These are phyloP conservation scores for Zymoseptoria pseudotritici DNA, from an alignment of 2,329 filamentous ascomycete species.

Conservation along the genomic window DNA sequence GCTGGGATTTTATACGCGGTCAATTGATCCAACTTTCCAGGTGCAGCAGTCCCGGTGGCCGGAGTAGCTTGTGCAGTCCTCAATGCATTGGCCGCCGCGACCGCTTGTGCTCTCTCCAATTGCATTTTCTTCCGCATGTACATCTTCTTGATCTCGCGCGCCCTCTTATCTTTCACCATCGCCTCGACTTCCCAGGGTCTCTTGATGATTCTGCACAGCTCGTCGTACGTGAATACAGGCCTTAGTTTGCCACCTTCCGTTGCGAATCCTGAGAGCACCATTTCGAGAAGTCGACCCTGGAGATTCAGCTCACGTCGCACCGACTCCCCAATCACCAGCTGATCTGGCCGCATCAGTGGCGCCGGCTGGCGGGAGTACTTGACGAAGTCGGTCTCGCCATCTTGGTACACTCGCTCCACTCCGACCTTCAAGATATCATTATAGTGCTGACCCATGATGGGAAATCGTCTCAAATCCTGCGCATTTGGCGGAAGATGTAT, in stretches of 20 bases:
- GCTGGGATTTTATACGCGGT: background rate
- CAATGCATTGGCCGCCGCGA: background rate
- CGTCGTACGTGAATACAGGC: background rate
- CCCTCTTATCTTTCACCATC: background rate
- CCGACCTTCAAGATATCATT: background rate
- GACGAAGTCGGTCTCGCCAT: background rate
- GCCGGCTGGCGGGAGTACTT: background rate
- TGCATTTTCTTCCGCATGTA: background rate
- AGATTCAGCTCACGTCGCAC: constrained; percentile 47
- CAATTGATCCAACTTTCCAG: background rate
- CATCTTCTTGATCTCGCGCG: background rate
- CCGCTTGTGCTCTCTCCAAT: background rate
- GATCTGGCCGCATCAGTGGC: background rate
- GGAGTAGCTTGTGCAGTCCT: background rate
- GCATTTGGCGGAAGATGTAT: background rate
- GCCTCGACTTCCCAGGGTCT: background rate
- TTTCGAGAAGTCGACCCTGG: constrained; percentile 46
- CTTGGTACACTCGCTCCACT: background rate
- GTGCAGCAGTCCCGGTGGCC: background rate
- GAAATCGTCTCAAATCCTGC: background rate
- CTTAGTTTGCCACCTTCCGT: background rate
- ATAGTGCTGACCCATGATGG: background rate
- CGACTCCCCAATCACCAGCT: constrained; percentile 52
- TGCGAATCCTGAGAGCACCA: constrained; percentile 53
- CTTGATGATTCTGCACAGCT: background rate